Conservation (phyloP, 1,284 basidiomycete genomes). For the Sporisorium graminicola region DNA sequence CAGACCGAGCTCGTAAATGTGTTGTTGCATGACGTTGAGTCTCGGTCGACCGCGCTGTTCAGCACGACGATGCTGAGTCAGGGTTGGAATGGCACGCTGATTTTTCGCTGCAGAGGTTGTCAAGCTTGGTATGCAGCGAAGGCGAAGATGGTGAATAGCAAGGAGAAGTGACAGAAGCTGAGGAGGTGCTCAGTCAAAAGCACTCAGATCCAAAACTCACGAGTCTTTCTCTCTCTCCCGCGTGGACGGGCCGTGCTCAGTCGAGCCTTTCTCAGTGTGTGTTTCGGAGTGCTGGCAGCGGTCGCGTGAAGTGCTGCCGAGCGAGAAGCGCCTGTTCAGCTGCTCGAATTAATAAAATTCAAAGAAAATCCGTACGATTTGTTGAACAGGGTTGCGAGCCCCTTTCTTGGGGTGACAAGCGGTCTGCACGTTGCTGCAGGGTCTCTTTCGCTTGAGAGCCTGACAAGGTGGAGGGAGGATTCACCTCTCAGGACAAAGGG, state of each 20-base stretch:
- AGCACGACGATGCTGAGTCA: neutral
- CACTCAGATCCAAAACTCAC: no score
- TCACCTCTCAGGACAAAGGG: no score
- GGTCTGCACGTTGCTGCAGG: constrained; percentile 22
- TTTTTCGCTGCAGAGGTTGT: neutral
- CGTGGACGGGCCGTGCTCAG: no score
- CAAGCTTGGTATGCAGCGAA: neutral
- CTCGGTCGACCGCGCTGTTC: neutral
- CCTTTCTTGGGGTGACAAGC: neutral
- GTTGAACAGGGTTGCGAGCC: neutral
- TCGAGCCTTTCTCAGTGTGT: neutral
- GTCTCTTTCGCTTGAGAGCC: constrained; percentile 4
- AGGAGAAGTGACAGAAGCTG: neutral
- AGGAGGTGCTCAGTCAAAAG: neutral
- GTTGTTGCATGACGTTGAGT: constrained; percentile 32
- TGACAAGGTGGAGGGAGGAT: neutral
- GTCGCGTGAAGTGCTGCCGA: neutral
- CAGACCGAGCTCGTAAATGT: constrained; percentile 52
- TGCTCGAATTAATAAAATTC: neutral
- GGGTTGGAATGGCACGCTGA: neutral
- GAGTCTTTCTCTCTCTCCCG: no score
- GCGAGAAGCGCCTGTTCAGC: neutral
- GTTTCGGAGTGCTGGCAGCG: neutral
- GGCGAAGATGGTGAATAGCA: neutral
- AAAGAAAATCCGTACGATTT: neutral